Evolutionary conservation across 345 rosid species (phyloP), one percentile per base, ranked within the genome.

Genomic region (Gossypium sturtianum): DNA sequence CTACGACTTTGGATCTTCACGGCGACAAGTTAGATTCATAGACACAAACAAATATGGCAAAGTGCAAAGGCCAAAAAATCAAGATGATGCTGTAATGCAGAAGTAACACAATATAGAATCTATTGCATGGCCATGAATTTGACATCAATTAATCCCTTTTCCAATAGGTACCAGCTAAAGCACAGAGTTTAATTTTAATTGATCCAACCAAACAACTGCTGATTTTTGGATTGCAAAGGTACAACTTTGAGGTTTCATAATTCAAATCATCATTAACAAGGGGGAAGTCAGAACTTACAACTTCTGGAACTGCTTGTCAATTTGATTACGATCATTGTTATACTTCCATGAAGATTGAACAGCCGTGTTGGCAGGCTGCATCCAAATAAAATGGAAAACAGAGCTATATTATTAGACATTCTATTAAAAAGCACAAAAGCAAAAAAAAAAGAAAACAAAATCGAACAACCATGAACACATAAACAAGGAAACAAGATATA

Each of bases 241-340:
- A 49, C 7, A 15, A 52, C 65, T 9, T 51, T 48, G 48, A 62
- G 53, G 49, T 65, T 68, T 17, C 44, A 63, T 38, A 57, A 22
- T 57, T 54, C 43, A 22, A 73, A 65, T 63, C 48, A 70, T 56
- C 67, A 67, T 58, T 51, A 43, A 76, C 11, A 2, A 70, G 68
- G 38, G 63, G 17, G 4, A 72, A 63, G 65, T 5, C 41, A 74
- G 25, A 43, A 89, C 97, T 90, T 80, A 91, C 98, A 90, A 81
- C 83, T 86, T 93, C 72, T 88, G 88, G 70, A 93, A 87, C 74
- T 88, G 98, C 85, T 86, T 89, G 81, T 91, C 97, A 80, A 69
- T 79, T 78, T 75, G 85, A 76, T 78, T 71, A 74, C 48, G 72
- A 72, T 81, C 67, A 74, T 75, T 80, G 54, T 82, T 83, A 83